Conservation (phyloP, 257 asterid species). For the Salvia rosmarinus region DNA sequence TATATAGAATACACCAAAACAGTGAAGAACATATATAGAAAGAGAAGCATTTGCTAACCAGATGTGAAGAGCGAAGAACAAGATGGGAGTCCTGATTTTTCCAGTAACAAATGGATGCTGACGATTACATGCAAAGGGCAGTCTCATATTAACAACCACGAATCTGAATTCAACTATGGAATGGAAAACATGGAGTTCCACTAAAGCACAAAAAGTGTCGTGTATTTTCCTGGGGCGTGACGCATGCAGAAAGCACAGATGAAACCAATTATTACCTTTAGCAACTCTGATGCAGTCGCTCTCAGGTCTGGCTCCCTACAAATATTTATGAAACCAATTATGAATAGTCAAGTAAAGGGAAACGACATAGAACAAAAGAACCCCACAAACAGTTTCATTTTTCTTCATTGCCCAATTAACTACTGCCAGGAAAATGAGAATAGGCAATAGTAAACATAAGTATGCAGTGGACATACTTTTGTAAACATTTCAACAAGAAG, state of each 20-base stretch:
- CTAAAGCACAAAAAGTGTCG: slow-evolving; percentile 1
- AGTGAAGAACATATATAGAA: slow-evolving; percentile 11
- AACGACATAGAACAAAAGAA: slow-evolving; percentile 13
- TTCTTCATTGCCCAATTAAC: slow-evolving; percentile 23
- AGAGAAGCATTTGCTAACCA: slow-evolving; percentile 57
- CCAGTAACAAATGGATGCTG: slow-evolving; percentile 99
- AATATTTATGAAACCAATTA: slow-evolving; percentile 32
- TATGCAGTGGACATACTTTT: slow-evolving; percentile 64
- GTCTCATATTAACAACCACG: slow-evolving; percentile 20
- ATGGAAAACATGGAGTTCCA: slow-evolving; percentile 1
- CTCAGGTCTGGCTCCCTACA: slow-evolving; percentile 91
- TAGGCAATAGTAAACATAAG: slow-evolving; percentile 3
- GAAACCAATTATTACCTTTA: slow-evolving; percentile 74
- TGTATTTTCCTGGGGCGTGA: slow-evolving; percentile 11
- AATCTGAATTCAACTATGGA: neutral
- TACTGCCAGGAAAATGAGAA: slow-evolving; percentile 17
- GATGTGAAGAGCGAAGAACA: slow-evolving; percentile 53
- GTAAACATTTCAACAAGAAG: slow-evolving; percentile 85
- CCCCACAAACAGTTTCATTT: slow-evolving; percentile 2
- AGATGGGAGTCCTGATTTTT: slow-evolving; percentile 62
- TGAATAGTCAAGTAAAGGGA: slow-evolving; percentile 27
- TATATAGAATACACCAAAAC: slow-evolving; percentile 20
- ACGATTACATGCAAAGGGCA: slow-evolving; percentile 39
- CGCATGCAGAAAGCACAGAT: neutral
- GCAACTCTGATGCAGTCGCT: slow-evolving; percentile 81